A percentile compares a stretch with the other conserved stretches of the same genome.
Evolutionary conservation across 345 rosid genomes (phyloP).

Genomic region (Populus simonii): DNA sequence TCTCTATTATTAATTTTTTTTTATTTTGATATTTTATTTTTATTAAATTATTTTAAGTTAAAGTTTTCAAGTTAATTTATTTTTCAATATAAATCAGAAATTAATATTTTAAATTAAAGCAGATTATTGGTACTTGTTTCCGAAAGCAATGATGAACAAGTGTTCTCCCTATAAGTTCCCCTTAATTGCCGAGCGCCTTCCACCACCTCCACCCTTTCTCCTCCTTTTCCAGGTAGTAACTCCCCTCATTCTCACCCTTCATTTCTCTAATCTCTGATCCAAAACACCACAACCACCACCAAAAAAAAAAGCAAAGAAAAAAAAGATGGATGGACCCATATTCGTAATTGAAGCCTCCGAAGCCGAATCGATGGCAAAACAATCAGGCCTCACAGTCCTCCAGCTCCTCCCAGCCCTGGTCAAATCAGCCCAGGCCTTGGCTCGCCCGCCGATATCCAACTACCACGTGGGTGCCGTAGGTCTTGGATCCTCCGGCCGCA

Average conservation of each 20-base stretch:
- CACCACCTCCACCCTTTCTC: neutral
- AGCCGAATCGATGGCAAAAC: conserved; percentile 62
- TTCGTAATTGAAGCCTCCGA: conserved; percentile 68
- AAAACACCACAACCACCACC: neutral
- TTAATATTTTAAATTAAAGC: too few relatives aligned
- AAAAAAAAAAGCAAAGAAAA: neutral
- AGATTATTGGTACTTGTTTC: neutral
- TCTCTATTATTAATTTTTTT: too few relatives aligned
- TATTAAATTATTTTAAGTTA: too few relatives aligned
- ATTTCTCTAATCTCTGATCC: neutral
- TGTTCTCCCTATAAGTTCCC: neutral
- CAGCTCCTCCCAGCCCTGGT: conserved; percentile 72
- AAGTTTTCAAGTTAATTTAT: too few relatives aligned
- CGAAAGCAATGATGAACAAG: too few relatives aligned
- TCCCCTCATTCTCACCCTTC: neutral
- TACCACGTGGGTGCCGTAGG: conserved; percentile 82
- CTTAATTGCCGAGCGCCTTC: neutral
- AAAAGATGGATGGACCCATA: conserved; percentile 21
- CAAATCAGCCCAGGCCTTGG: conserved; percentile 53
- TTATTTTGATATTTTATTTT: too few relatives aligned
- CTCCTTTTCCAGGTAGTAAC: neutral
- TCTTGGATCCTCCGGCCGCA: conserved; percentile 80
- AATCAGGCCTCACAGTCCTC: conserved; percentile 44
- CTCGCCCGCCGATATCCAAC: conserved; percentile 81
- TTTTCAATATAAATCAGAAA: too few relatives aligned